Evolutionary conservation across 1,284 basidiomycete species (phyloP), one percentile per base, ranked within the genome.

Genomic region (Heterobasidion annosum): DNA sequence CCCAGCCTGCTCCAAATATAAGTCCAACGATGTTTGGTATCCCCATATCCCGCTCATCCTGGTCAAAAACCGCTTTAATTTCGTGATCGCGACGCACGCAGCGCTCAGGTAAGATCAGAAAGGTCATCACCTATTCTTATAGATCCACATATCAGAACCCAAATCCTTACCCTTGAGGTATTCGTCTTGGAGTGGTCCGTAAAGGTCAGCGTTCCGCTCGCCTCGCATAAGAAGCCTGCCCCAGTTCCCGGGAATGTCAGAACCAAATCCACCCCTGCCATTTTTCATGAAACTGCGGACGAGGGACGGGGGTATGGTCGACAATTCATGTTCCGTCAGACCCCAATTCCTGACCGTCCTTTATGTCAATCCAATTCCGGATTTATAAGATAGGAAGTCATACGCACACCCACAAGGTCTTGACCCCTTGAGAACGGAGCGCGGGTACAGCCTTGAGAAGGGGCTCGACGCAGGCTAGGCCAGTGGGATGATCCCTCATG

Each of bases 11-110:
- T 79, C 70, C 40, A 87, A 72, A 61, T 80, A 84, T 32, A 83
- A 64, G 61, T 84, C 81, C 54, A 86, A 66, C 12, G 76, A 72
- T 25, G 73, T 76, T 60, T 83, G 81, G 51, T 76, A 74, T 10
- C 82, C 82, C 82, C 81, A 85, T 18, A 86, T 62, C 12, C 76
- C 83, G 61, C 83, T 84, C 78, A 85, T 85, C 54, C 83, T 84
- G 50, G 25, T 25, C 25, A 25, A 25, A 25, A 5, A 25, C 25
- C 25, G 25, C 25, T 25, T 25, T 25, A 25, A 25, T 25, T 25
- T 25, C 25, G 25, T 25, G 25, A 25, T 25, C 3, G 25, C 25
- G 25, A 25, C 3, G 25, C 34, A 34, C 32, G 12, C 9, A 16
- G 34, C 40, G 9, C 13, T 34, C 19, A 18, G 13, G 16, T 42